These are phyloP conservation scores for Backusella mclennaniae DNA, from an alignment of 192 early-diverging fungal genomes.

Conservation along the genomic window DNA sequence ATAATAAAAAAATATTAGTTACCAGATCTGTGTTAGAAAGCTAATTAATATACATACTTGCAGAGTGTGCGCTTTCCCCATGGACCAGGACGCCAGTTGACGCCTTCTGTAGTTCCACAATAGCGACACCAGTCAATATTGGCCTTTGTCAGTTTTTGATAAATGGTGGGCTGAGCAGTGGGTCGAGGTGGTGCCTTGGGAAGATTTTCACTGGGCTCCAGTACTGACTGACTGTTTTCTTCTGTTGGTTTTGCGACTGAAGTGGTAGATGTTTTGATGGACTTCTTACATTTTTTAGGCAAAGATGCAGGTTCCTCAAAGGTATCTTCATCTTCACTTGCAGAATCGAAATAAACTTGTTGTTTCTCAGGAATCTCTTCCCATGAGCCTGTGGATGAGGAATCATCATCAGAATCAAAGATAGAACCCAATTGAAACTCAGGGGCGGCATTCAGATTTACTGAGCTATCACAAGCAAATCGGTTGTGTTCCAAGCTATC, in stretches of 20 bases:
- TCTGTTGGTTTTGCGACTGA: background rate
- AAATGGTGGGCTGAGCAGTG: slow-evolving; percentile 49
- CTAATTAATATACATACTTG: slow-evolving; percentile 59
- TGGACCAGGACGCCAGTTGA: slow-evolving; percentile 90
- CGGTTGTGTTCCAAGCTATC: slow-evolving; percentile 3
- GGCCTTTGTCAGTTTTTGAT: slow-evolving; percentile 57
- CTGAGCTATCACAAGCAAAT: slow-evolving; percentile 3
- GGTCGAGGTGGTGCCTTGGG: slow-evolving; percentile 20
- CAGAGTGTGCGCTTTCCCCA: slow-evolving; percentile 94
- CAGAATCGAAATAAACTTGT: background rate
- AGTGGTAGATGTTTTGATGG: background rate
- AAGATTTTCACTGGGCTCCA: background rate
- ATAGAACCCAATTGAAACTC: slow-evolving; percentile 3
- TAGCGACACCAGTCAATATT: slow-evolving; percentile 89
- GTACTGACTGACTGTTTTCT: background rate
- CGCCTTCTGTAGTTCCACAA: slow-evolving; percentile 85
- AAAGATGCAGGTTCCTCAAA: background rate
- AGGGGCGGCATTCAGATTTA: slow-evolving; percentile 2
- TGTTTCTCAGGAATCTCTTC: slow-evolving; percentile 11
- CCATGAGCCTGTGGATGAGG: slow-evolving; percentile 12
- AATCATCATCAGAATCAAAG: slow-evolving; percentile 5
- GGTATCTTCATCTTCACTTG: slow-evolving; percentile 4
- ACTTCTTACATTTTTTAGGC: background rate
- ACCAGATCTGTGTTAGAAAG: background rate
- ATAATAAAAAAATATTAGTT: background rate